A percentile compares a stretch with the other conserved stretches of the same genome.
These are phyloP conservation scores for Colletotrichum gloeosporioides DNA, from an alignment of 2,329 filamentous ascomycete species.

Conservation along the genomic window DNA sequence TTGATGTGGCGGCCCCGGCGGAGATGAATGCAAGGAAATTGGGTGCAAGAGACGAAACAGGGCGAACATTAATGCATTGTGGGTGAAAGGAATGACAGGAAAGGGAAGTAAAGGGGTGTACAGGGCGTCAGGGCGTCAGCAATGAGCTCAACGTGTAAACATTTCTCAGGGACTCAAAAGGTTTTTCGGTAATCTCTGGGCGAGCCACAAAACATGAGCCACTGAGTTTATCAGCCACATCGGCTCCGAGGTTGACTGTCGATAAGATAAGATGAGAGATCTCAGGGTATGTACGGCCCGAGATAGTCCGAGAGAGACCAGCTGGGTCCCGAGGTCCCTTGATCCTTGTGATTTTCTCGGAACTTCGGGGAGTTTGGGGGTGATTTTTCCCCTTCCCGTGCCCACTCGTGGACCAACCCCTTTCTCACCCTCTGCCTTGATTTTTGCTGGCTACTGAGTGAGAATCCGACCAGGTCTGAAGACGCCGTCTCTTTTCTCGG, in stretches of 20 bases:
- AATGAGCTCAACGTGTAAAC: neutral
- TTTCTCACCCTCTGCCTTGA: neutral
- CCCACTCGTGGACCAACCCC: neutral
- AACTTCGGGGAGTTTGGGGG: neutral
- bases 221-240: neutral
- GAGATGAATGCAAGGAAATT: neutral
- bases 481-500: fast-evolving
- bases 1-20: neutral
- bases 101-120: neutral
- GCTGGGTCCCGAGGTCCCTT: neutral
- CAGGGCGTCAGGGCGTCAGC: neutral
- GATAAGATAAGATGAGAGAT: neutral
- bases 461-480: neutral
- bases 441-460: neutral
- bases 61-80: slow-evolving; percentile 2
- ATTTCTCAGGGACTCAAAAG: neutral
- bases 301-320: neutral
- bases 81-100: slow-evolving; percentile 9
- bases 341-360: neutral
- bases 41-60: neutral
- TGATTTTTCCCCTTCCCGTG: neutral
- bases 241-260: fast-evolving
- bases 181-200: neutral
- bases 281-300: neutral
- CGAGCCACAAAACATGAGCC: neutral